phyloP scores from a whole-genome alignment of 331 rosid genomes.

The Arachis monticola region DNA sequence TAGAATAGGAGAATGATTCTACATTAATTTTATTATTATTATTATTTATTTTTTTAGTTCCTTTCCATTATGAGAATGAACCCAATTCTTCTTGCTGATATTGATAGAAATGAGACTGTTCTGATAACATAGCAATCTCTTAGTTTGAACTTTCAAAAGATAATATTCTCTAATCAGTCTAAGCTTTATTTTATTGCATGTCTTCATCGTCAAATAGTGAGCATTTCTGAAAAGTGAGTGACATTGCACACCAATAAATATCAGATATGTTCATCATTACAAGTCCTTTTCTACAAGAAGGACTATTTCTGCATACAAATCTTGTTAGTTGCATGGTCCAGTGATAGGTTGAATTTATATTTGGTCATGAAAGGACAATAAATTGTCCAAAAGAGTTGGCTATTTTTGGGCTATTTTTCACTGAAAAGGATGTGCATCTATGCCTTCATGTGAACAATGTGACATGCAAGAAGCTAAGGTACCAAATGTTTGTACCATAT shows the following conservation, averaged over 20 bases:
- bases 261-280: slow-evolving; percentile 20
- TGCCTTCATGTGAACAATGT: slow-evolving; percentile 59
- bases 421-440: slow-evolving; percentile 58
- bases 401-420: slow-evolving; percentile 42
- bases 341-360: neutral
- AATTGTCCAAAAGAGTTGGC: slow-evolving; percentile 31
- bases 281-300: slow-evolving; percentile 8
- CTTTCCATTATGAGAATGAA: slow-evolving; percentile 27
- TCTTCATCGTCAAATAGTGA: slow-evolving; percentile 40
- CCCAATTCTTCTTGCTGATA: slow-evolving; percentile 27
- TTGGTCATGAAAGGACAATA: slow-evolving; percentile 35
- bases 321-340: slow-evolving; percentile 24
- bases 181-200: slow-evolving; percentile 32
- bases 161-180: slow-evolving; percentile 36
- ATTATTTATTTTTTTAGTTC: neutral
- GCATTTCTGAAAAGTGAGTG: slow-evolving; percentile 24
- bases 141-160: neutral
- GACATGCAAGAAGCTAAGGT: slow-evolving; percentile 50
- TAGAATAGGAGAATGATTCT: slow-evolving; percentile 46
- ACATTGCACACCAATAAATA: neutral
- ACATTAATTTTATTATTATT: slow-evolving; percentile 25
- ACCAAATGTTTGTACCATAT: slow-evolving; percentile 40
- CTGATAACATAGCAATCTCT: too few relatives aligned
- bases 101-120: slow-evolving; percentile 15
- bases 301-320: slow-evolving; percentile 28